Base-by-base conservation (phyloP, 306 rosid species). In the Lablab purpureus region DNA sequence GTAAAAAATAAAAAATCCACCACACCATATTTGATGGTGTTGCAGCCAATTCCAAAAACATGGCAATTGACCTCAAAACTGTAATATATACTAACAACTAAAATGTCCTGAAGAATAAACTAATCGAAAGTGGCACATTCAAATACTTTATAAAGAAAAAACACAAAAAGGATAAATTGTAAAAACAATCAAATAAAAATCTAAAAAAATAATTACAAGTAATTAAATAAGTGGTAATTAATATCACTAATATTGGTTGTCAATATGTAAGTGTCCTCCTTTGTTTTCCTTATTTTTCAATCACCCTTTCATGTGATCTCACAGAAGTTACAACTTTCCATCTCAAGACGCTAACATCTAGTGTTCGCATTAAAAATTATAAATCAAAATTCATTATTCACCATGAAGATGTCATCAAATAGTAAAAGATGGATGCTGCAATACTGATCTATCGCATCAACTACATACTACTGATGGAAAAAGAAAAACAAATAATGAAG, bases 281-380 rank as follows among this genome's bases (percentile, higher is more conserved):
- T 34, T 34, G 40, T 1, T 34, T 34, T 34, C 40, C 56, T 21
- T 10, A 34, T 55, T 55, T 37, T 41, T 55, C 40, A 73, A 15
- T 55, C 76, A 43, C 34, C 64, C 60, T n/a, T 47, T 47, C 52
- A 5, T 47, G 5, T 4, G 0, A 1, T 28, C 60, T 50, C 22
- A 21, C 43, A 50, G 5, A 67, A 7, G 54, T 58, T 68, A 36
- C 21, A 68, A 59, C 64, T 34, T 75, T 43, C 63, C 63, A 60
- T 67, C 14, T 21, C 56, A 58, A 23, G 64, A 51, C 17, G n/a
- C 14, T 9, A 72, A 54, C 47, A 56, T 73, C 73, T 22, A 36
- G 56, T 10, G 14, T 15, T 40, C 12, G 0, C 66, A 56, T 73
- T 67, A 47, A 46, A 21, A 27, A 63, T 21, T 27, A 76, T 62